phyloP scores from a whole-genome alignment of 2,329 filamentous ascomycete species.

The Diaporthe sp. region DNA sequence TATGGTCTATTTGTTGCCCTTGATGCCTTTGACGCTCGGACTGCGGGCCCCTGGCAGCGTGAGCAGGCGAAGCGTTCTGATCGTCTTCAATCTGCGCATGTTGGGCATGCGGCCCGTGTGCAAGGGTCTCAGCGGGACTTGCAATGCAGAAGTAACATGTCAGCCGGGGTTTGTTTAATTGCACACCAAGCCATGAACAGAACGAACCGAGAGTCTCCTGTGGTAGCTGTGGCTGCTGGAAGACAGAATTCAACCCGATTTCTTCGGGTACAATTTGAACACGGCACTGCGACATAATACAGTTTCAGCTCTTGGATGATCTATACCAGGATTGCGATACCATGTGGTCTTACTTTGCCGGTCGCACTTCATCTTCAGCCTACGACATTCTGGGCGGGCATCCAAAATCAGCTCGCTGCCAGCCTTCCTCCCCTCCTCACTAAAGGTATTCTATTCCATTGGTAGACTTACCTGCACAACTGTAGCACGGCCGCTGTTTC shows the following conservation, averaged over 20 bases:
- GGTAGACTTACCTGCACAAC: not conserved
- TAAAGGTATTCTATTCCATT: not conserved
- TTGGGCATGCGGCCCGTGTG: not conserved
- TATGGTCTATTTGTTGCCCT: not conserved
- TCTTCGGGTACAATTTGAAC: constrained; percentile 1
- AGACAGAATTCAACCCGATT: not conserved
- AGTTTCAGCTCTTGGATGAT: not conserved
- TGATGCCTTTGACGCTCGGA: not conserved
- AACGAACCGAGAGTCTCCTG: not conserved
- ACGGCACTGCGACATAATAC: not conserved
- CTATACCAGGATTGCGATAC: not conserved
- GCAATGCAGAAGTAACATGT: not conserved
- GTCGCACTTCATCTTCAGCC: constrained; percentile 20
- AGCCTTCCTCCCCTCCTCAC: too few species aligned
- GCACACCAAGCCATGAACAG: not conserved
- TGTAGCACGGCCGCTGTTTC: constrained; percentile 14
- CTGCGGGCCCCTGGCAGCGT: too few species aligned
- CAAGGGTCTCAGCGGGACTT: not conserved
- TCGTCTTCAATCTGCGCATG: not conserved
- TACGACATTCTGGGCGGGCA: constrained; percentile 1
- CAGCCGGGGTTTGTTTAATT: not conserved
- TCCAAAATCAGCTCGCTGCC: not conserved
- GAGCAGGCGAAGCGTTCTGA: not conserved
- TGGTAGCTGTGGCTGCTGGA: not conserved
- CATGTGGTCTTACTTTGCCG: not conserved